Percentiles rank a stretch among this genome's conserved stretches.
Conservation (phyloP, 768 basidiomycete species). For the Leucogyrophana mollusca region DNA sequence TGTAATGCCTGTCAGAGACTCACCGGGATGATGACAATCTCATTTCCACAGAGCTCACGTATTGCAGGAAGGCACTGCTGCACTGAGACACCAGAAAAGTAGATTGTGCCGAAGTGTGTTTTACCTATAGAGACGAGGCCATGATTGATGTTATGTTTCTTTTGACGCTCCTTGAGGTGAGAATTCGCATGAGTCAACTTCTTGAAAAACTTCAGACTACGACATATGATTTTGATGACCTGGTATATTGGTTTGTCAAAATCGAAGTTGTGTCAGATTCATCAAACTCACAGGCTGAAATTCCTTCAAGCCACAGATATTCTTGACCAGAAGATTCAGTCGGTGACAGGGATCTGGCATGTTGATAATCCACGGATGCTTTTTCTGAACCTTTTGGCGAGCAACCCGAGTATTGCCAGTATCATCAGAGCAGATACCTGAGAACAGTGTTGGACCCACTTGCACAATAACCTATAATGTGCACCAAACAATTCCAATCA, state of each 20-base stretch:
- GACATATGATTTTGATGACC: slow-evolving; percentile 5
- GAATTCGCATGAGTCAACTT: slow-evolving; percentile 11
- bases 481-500: background rate
- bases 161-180: slow-evolving; percentile 11
- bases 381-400: slow-evolving; percentile 1
- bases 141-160: slow-evolving; percentile 5
- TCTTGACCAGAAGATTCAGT: slow-evolving; percentile 11
- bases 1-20: too few relatives aligned
- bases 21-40: too few relatives aligned
- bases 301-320: slow-evolving; percentile 10
- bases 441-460: slow-evolving; percentile 14
- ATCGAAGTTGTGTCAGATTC: background rate
- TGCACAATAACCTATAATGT: slow-evolving; percentile 11
- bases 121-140: slow-evolving; percentile 20
- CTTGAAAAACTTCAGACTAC: slow-evolving; percentile 7
- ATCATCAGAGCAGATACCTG: slow-evolving; percentile 14
- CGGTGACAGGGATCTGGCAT: slow-evolving; percentile 19
- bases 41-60: slow-evolving; percentile 3
- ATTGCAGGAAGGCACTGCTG: slow-evolving; percentile 12
- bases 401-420: slow-evolving; percentile 19
- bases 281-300: slow-evolving; percentile 5
- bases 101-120: slow-evolving; percentile 19
- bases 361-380: slow-evolving; percentile 13
- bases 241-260: background rate
- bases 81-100: slow-evolving; percentile 10